These are phyloP conservation scores for Suillus subaureus DNA, from an alignment of 768 basidiomycete genomes.

Conservation along the genomic window DNA sequence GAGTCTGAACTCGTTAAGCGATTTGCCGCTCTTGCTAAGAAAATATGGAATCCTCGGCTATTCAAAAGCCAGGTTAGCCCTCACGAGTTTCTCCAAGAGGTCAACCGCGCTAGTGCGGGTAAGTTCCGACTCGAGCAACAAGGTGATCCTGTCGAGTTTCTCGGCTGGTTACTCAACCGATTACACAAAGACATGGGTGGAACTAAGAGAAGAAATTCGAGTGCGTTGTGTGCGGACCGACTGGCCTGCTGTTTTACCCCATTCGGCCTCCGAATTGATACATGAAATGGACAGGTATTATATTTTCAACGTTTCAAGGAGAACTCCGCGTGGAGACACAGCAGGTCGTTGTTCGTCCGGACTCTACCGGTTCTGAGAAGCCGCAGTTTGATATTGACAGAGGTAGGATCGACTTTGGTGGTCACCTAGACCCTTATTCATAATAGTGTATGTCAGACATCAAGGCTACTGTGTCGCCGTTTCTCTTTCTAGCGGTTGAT, in stretches of 20 bases:
- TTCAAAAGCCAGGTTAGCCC: constrained; percentile 99
- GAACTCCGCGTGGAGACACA: constrained; percentile 92
- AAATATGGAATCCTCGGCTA: constrained; percentile 93
- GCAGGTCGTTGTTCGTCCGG: constrained; percentile 84
- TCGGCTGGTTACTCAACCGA: constrained; percentile 93
- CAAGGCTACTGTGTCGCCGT: constrained; percentile 83
- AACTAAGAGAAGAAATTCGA: constrained; percentile 89
- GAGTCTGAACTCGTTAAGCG: constrained; percentile 87
- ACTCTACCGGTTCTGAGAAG: constrained; percentile 73
- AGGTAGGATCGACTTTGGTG: constrained; percentile 52
- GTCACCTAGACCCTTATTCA: constrained; percentile 18
- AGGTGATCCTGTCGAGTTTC: constrained; percentile 95
- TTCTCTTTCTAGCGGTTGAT: constrained; percentile 94
- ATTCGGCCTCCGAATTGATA: constrained; percentile 20
- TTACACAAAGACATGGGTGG: constrained; percentile 94
- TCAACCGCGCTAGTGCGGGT: constrained; percentile 83
- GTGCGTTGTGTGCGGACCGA: constrained; percentile 47
- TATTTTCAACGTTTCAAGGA: constrained; percentile 94
- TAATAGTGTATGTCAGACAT: constrained; percentile 60
- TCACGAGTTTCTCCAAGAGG: constrained; percentile 99
- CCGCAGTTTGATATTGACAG: constrained; percentile 94
- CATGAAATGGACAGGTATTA: constrained; percentile 60
- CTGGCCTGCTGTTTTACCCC: background rate
- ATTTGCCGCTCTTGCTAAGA: constrained; percentile 85
- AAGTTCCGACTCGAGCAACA: constrained; percentile 93